A percentile compares a stretch with the other conserved stretches of the same genome.
Evolutionary conservation across 495 filamentous ascomycete genomes (phyloP).

Genomic region (Entonaema liquescens): DNA sequence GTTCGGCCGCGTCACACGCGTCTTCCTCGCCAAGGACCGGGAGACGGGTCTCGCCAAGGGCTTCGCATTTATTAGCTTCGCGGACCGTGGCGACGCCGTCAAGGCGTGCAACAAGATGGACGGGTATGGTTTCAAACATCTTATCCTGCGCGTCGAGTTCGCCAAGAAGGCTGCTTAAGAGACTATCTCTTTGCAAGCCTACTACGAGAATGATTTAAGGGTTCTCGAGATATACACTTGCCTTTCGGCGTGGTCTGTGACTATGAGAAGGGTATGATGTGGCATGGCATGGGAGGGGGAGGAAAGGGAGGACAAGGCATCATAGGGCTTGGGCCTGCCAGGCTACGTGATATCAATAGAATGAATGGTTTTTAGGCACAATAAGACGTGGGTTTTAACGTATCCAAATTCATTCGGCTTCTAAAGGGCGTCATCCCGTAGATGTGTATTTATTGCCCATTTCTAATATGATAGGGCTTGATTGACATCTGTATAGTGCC

Average conservation of each 20-base stretch:
- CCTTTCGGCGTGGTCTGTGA: too few species aligned
- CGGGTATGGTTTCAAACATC: conserved; percentile 91
- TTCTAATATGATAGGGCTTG: neutral
- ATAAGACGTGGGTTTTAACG: neutral
- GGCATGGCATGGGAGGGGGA: neutral
- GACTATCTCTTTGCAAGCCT: neutral
- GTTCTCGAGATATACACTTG: too few species aligned
- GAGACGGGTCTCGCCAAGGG: conserved; percentile 96
- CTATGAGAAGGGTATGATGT: too few species aligned
- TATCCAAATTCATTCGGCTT: neutral
- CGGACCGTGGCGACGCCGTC: conserved; percentile 85
- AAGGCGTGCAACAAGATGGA: conserved; percentile 97
- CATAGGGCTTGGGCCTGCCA: neutral
- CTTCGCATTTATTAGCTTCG: conserved; percentile 97
- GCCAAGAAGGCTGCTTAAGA: conserved; percentile 75
- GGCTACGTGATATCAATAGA: neutral
- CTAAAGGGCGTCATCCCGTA: neutral
- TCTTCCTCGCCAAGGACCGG: conserved; percentile 96
- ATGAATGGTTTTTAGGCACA: neutral
- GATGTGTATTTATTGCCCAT: neutral
- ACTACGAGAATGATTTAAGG: too few species aligned
- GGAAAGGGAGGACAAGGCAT: neutral
- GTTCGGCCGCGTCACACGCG: conserved; percentile 93
- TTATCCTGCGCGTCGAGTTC: conserved; percentile 91
- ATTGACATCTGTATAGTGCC: too few species aligned